Base-by-base conservation (phyloP, 75 land plant genomes). In the Picea glauca region DNA sequence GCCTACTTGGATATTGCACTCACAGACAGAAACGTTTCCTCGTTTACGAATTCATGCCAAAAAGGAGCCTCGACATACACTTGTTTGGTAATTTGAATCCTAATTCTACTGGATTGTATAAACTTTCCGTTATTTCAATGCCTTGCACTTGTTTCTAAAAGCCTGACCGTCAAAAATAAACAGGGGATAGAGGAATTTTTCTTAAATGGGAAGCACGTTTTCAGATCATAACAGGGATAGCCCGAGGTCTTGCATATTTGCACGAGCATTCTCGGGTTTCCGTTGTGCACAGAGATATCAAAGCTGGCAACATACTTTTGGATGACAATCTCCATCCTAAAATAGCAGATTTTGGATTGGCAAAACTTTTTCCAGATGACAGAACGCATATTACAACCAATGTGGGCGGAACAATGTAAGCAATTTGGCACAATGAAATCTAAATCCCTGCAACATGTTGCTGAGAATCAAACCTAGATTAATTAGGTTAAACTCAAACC, bases 221-320 rank as follows among this genome's bases (percentile, higher is more conserved):
- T 35, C 38, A 35, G 38, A 35, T 35, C 38, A 35, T 35, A 35
- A 35, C 38, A 67, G 72, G 72, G 33, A 35, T 43, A 33, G 72
- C 72, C 17, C 38, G 5, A 5, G 72, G 72, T 33, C 43, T 67
- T 15, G 46, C 79, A 13, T 88, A 83, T 59, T 74, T 90, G 23
- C 81, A 60, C 13, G 38, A 58, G 59, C 21, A 56, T 66, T 83
- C 32, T 77, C 62, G 17, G 30, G 72, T 77, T 70, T 79, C 30
- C 33, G 59, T n/a, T 15, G 35, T 15, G 33, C 43, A 90, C 62
- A 83, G 91, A 70, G 91, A 90, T 61, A 90, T 90, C 75, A 90
- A 90, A 79, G 80, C 91, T 40, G 80, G 83, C 76, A 90, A 90
- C 43, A 80, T 90, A 64, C 84, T 90, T 13, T 77, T 90, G 61